Evolutionary conservation across 2,329 filamentous ascomycete species (phyloP), one percentile per base, ranked within the genome.

Genomic region (Fusarium sp.): DNA sequence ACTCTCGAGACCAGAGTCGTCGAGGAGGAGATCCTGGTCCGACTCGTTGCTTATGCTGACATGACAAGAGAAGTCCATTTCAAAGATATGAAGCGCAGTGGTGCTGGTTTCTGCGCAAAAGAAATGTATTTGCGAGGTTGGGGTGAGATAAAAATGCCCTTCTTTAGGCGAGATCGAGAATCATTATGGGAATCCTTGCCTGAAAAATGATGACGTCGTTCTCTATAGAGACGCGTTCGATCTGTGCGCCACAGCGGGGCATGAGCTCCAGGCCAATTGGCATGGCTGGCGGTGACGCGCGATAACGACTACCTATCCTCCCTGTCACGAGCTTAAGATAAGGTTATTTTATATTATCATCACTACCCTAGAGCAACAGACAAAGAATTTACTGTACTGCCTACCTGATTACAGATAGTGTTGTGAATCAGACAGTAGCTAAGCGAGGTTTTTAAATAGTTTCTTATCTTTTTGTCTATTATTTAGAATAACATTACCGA

Each of bases 41-140:
- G 63, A 51, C 18, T 62, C 49, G 36, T 66, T 66, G 28, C 13
- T 66, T 28, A 66, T 44, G 1, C 12, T 33, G 20, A 66, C 62
- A 23, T 66, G 62, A 33, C 63, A 66, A 12, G 63, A 66, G 31
- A 66, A 66, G 6, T 66, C 60, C 63, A 66, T 66, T 6, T 16
- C 15, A 13, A 1, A 2, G 9, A 4, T 7, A 5, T 33, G 30
- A 3, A 0, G 4, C 10, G 0, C 6, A 20, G 9, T 16, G 12
- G 3, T 31, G 4, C 3, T 6, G 6, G 11, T n/a, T 18, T 1
- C 13, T 18, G 3, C 12, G 6, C 12, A 8, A 37, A 3, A n/a
- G 16, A 31, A 10, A 15, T 4, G 5, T 3, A 20, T 6, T 20
- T 40, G 10, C 1, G 13, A 33, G 6, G 30, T 31, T 18, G 13